Conservation (phyloP, 192 early-diverging fungal species). For the Rhizophagus sp. region DNA sequence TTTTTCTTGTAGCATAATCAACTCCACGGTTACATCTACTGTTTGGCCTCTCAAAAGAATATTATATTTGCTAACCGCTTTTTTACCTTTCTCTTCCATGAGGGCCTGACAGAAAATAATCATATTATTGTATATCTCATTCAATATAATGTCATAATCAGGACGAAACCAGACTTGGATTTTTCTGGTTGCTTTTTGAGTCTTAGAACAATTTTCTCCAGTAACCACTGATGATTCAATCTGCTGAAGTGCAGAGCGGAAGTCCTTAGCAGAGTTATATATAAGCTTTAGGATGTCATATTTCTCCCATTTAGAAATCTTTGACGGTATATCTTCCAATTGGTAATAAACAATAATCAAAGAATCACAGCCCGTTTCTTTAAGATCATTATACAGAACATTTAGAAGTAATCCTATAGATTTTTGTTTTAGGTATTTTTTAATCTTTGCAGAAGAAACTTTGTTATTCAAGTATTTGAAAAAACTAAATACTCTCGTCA, state of each 20-base stretch:
- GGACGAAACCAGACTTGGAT: constrained; percentile 4
- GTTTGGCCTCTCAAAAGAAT: constrained; percentile 20
- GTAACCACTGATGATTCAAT: background rate
- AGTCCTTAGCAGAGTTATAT: background rate
- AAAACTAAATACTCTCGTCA: background rate
- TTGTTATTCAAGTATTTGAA: constrained; percentile 11
- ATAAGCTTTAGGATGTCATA: background rate
- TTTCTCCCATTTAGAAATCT: background rate
- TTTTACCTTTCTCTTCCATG: background rate
- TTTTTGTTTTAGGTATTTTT: background rate
- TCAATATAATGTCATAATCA: too few species aligned
- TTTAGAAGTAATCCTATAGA: background rate
- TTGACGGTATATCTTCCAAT: background rate
- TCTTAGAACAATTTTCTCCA: background rate
- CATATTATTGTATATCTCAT: constrained; percentile 3
- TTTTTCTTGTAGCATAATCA: background rate
- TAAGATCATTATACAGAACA: background rate
- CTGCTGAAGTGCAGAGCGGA: background rate
- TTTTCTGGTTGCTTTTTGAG: background rate
- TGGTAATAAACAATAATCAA: background rate
- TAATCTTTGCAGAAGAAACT: background rate
- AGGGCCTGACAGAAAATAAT: background rate
- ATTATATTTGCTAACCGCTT: background rate
- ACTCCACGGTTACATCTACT: constrained; percentile 7
- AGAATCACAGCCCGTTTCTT: background rate